Percentiles rank a stretch among this genome's conserved stretches.
Evolutionary conservation across 176 grass and related monocot genomes (phyloP).

Genomic region (Thinopyrum elongatum): DNA sequence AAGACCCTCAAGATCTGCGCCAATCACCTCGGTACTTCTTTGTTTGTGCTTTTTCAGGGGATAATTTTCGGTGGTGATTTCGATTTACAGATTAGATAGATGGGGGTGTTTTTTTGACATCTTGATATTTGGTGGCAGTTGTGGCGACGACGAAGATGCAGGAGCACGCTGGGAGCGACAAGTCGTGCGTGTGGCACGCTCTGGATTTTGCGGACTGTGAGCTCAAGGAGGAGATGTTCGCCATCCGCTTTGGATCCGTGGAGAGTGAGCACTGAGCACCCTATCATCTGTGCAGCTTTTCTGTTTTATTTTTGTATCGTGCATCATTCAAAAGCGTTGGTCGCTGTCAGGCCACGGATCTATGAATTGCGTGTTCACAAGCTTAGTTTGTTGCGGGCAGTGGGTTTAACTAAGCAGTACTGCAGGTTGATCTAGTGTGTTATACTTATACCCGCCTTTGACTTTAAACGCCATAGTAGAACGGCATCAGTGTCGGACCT

Average conservation of each 20-base stretch:
- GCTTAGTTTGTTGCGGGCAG: background rate
- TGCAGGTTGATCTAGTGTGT: background rate
- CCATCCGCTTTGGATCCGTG: constrained; percentile 78
- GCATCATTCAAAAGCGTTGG: background rate
- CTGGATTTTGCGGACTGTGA: constrained; percentile 80
- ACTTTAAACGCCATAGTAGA: background rate
- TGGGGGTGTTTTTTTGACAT: background rate
- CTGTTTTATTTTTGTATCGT: background rate
- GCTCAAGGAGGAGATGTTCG: constrained; percentile 85
- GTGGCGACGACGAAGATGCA: constrained; percentile 69
- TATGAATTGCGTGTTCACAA: background rate
- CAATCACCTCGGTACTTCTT: constrained; percentile 63
- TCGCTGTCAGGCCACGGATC: background rate
- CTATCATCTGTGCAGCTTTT: background rate
- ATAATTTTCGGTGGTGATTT: constrained; percentile 11
- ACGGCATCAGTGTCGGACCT: background rate
- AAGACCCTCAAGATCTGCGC: constrained; percentile 95
- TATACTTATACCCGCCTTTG: background rate
- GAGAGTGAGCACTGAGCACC: constrained; percentile 55
- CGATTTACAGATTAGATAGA: background rate
- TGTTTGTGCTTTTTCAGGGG: background rate
- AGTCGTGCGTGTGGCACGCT: constrained; percentile 84
- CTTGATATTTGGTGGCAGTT: constrained; percentile 33
- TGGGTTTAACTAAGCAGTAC: background rate
- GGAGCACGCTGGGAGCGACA: constrained; percentile 78